These are phyloP conservation scores for Rhododendron vialii DNA, from an alignment of 148 eudicot species.

Conservation along the genomic window DNA sequence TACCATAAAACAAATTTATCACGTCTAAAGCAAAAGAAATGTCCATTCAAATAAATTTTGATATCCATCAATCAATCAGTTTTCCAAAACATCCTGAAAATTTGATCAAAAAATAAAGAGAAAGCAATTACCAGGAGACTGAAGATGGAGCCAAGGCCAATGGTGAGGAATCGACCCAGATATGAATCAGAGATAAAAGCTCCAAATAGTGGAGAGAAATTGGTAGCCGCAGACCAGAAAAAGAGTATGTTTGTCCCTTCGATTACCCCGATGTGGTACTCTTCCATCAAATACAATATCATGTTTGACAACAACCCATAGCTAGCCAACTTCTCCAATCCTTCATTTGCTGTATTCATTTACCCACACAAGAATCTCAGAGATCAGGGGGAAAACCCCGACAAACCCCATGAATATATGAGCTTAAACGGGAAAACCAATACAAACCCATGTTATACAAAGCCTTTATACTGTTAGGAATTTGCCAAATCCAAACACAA, in stretches of 20 bases:
- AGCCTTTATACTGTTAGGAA: neutral
- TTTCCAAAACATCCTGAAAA: neutral
- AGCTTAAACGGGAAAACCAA: neutral
- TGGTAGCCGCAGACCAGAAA: slow-evolving; percentile 65
- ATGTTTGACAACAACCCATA: slow-evolving; percentile 75
- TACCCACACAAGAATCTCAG: neutral
- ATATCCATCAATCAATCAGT: neutral
- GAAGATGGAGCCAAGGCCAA: slow-evolving; percentile 60
- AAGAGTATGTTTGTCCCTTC: slow-evolving; percentile 53
- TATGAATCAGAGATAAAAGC: slow-evolving; percentile 80
- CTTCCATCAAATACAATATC: slow-evolving; percentile 67
- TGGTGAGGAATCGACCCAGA: slow-evolving; percentile 74
- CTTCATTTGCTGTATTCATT: slow-evolving; percentile 57
- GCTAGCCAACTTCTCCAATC: slow-evolving; percentile 84
- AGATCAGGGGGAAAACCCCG: neutral
- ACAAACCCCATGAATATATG: neutral
- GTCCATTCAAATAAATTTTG: neutral
- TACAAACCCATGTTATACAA: neutral
- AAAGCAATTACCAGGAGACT: slow-evolving; percentile 50
- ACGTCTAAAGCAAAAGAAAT: neutral
- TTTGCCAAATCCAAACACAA: neutral
- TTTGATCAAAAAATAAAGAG: neutral
- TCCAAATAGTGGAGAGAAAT: slow-evolving; percentile 70
- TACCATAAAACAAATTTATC: neutral
- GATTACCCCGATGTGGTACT: slow-evolving; percentile 54